phyloP scores from a whole-genome alignment of 108 stramenopile species.

The Fistulifera pelliculosa region DNA sequence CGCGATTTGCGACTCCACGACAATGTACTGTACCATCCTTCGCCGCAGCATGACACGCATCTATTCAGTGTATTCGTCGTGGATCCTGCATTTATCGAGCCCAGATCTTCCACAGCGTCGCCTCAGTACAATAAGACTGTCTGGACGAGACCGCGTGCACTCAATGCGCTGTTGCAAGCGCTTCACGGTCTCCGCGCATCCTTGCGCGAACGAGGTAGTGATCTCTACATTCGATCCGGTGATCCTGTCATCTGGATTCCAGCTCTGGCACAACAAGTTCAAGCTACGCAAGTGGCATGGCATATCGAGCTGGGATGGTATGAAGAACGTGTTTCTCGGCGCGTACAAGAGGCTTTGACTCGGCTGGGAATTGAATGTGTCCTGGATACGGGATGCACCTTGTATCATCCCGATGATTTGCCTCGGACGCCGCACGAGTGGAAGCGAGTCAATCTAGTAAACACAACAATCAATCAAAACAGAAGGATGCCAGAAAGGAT shows the following conservation, averaged over 20 bases:
- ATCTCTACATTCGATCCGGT: conserved; percentile 45
- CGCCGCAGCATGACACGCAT: background rate
- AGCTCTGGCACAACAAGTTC: conserved; percentile 21
- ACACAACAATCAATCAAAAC: conserved; percentile 22
- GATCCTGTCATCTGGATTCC: conserved; percentile 30
- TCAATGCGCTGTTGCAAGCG: conserved; percentile 31
- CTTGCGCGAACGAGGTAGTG: conserved; percentile 26
- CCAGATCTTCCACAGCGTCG: conserved; percentile 25
- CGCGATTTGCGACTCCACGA: conserved; percentile 50
- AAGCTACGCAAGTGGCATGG: conserved; percentile 36
- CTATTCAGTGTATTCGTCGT: conserved; percentile 45
- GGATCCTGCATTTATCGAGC: conserved; percentile 27
- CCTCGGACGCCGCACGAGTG: conserved; percentile 31
- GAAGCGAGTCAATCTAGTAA: conserved; percentile 26
- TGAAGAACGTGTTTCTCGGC: conserved; percentile 14
- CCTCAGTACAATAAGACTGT: conserved; percentile 18
- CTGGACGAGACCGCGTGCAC: conserved; percentile 38
- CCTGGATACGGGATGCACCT: conserved; percentile 13
- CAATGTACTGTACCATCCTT: conserved; percentile 36
- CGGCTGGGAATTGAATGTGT: conserved; percentile 15
- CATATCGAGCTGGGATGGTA: conserved; percentile 48
- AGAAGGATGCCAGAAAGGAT: too few species aligned
- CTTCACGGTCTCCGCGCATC: conserved; percentile 25
- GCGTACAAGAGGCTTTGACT: background rate
- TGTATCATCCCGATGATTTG: conserved; percentile 56